A percentile compares a stretch with the other conserved stretches of the same genome.
phyloP scores from a whole-genome alignment of 352 stramenopile species.

The Pythium volutum region DNA sequence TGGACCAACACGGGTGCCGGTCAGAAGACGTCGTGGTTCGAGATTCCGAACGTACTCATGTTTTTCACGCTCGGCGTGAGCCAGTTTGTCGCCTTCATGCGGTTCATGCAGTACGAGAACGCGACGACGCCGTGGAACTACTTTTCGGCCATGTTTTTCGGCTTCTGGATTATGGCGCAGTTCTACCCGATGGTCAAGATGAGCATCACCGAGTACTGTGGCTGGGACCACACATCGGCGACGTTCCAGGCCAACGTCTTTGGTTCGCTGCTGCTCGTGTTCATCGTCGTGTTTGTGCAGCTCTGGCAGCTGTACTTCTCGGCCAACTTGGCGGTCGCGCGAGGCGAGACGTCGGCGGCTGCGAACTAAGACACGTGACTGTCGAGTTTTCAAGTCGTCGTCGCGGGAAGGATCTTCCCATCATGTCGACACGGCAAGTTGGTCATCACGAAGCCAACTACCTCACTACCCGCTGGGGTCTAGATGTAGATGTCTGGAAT shows the following conservation, averaged over 20 bases:
- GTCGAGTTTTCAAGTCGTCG: background rate
- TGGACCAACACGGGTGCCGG: slow-evolving; percentile 89
- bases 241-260: slow-evolving; percentile 86
- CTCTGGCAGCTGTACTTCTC: slow-evolving; percentile 86
- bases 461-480: background rate
- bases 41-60: slow-evolving; percentile 87
- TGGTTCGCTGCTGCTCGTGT: slow-evolving; percentile 76
- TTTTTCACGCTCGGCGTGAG: slow-evolving; percentile 83
- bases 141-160: slow-evolving; percentile 87
- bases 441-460: background rate
- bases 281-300: slow-evolving; percentile 86
- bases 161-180: slow-evolving; percentile 84
- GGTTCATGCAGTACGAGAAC: slow-evolving; percentile 90
- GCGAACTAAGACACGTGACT: background rate
- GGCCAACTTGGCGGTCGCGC: slow-evolving; percentile 62
- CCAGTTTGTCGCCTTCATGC: slow-evolving; percentile 73
- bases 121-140: slow-evolving; percentile 88
- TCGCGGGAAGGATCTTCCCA: background rate
- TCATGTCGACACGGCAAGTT: no score
- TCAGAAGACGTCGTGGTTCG: slow-evolving; percentile 85
- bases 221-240: slow-evolving; percentile 81
- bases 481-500: slow-evolving; percentile 17
- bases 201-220: slow-evolving; percentile 89
- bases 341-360: slow-evolving; percentile 29
- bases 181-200: slow-evolving; percentile 91